These are phyloP conservation scores for Penicillium sp. DNA, from an alignment of 2,329 filamentous ascomycete genomes.

Conservation along the genomic window DNA sequence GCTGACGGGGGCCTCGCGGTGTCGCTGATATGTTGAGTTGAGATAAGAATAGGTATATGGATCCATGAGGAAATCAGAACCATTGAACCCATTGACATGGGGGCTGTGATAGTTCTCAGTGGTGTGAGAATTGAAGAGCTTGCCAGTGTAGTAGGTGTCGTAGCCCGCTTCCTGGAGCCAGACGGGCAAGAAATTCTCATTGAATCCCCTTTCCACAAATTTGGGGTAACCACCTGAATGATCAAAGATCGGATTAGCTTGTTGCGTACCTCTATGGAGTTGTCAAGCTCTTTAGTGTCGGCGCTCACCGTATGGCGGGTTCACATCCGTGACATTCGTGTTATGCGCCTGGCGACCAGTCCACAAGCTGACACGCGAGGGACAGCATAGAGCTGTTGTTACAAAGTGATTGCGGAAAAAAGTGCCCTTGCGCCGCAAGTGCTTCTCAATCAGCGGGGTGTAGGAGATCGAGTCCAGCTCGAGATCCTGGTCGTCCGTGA, in stretches of 20 bases:
- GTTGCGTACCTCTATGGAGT: too few species aligned
- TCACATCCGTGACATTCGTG: slow-evolving; percentile 66
- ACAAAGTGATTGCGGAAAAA: slow-evolving; percentile 65
- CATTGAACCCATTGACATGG: slow-evolving; percentile 40
- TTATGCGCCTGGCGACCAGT: slow-evolving; percentile 70
- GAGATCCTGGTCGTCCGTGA: slow-evolving; percentile 69
- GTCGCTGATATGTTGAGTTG: slow-evolving; percentile 65
- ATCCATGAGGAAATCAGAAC: slow-evolving; percentile 48
- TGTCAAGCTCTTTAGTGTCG: not conserved
- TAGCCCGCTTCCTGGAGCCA: slow-evolving; percentile 57
- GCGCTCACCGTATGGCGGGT: slow-evolving; percentile 52
- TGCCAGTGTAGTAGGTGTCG: slow-evolving; percentile 58
- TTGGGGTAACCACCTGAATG: slow-evolving; percentile 50
- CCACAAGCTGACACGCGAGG: slow-evolving; percentile 65
- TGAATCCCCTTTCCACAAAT: slow-evolving; percentile 53
- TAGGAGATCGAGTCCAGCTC: slow-evolving; percentile 63
- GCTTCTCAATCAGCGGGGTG: slow-evolving; percentile 59
- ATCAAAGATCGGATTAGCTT: not conserved
- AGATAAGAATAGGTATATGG: slow-evolving; percentile 65
- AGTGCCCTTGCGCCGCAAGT: slow-evolving; percentile 60
- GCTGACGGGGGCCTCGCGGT: slow-evolving; percentile 57
- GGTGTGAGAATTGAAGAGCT: slow-evolving; percentile 56
- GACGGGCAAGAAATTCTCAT: slow-evolving; percentile 53
- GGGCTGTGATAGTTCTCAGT: slow-evolving; percentile 51
- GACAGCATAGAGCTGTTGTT: slow-evolving; percentile 68